These are phyloP conservation scores for Macadamia tetraphylla DNA, from an alignment of 164 flowering plant species.

Conservation along the genomic window DNA sequence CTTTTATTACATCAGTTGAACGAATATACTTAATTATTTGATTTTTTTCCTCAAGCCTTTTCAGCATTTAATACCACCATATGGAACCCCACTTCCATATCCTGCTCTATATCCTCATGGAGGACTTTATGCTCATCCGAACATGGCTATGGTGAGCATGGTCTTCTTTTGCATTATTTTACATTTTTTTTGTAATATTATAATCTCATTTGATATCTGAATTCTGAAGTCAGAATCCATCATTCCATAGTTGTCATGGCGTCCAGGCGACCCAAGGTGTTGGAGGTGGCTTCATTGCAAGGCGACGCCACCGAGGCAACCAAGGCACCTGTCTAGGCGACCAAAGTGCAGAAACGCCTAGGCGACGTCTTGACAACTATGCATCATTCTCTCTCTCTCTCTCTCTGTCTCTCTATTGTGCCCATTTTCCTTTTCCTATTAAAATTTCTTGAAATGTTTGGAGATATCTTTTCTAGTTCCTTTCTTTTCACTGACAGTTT, in stretches of 20 bases:
- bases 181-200: background rate
- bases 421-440: too few relatives aligned
- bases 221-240: background rate
- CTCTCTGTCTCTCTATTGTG: too few relatives aligned
- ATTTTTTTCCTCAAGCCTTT: conserved; percentile 14
- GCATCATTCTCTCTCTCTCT: background rate
- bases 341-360: too few relatives aligned
- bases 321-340: too few relatives aligned
- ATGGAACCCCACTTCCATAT: conserved; percentile 68
- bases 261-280: too few relatives aligned
- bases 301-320: too few relatives aligned
- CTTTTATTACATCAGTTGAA: background rate
- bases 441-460: background rate
- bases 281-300: too few relatives aligned
- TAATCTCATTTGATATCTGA: background rate
- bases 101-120: conserved; percentile 82
- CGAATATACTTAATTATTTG: background rate
- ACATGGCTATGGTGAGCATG: conserved; percentile 52
- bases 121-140: conserved; percentile 78
- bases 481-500: background rate
- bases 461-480: background rate
- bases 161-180: background rate
- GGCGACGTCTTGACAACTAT: too few relatives aligned
- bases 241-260: background rate
- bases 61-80: conserved; percentile 80